These are phyloP conservation scores for Collybia sp. DNA, from an alignment of 768 basidiomycete species.

Conservation along the genomic window DNA sequence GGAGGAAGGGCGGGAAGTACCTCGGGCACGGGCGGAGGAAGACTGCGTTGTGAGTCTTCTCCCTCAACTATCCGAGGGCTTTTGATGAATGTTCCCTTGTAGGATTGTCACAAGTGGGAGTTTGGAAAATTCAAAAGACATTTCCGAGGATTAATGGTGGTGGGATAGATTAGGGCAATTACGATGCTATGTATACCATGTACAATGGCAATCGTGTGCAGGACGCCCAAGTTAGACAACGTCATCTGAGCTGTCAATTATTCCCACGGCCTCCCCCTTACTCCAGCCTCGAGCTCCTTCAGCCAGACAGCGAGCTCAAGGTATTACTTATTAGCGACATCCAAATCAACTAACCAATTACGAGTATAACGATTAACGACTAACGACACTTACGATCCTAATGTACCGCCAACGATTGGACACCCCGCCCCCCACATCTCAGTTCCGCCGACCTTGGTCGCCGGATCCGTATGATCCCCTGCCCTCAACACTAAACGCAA, in stretches of 20 bases:
- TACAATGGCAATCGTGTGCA: too few species aligned
- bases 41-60: slow-evolving; percentile 51
- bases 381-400: slow-evolving; percentile 11
- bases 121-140: slow-evolving; percentile 43
- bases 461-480: slow-evolving; percentile 50
- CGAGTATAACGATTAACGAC: slow-evolving; percentile 5
- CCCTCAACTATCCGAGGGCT: neutral
- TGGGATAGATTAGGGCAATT: too few species aligned
- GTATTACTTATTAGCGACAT: neutral
- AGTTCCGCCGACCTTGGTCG: slow-evolving; percentile 63
- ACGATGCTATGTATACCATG: too few species aligned
- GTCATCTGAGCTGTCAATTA: too few species aligned
- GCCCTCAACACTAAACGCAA: slow-evolving; percentile 18
- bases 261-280: too few species aligned
- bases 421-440: slow-evolving; percentile 44
- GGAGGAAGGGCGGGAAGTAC: slow-evolving; percentile 47
- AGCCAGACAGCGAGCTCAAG: neutral
- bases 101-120: slow-evolving; percentile 82
- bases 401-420: slow-evolving; percentile 46
- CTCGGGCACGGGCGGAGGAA: slow-evolving; percentile 51
- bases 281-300: neutral
- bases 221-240: too few species aligned
- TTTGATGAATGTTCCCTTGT: slow-evolving; percentile 1
- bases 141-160: neutral
- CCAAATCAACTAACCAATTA: neutral